These are phyloP conservation scores for Dactylis glomerata DNA, from an alignment of 176 grass and related monocot genomes.

Conservation along the genomic window DNA sequence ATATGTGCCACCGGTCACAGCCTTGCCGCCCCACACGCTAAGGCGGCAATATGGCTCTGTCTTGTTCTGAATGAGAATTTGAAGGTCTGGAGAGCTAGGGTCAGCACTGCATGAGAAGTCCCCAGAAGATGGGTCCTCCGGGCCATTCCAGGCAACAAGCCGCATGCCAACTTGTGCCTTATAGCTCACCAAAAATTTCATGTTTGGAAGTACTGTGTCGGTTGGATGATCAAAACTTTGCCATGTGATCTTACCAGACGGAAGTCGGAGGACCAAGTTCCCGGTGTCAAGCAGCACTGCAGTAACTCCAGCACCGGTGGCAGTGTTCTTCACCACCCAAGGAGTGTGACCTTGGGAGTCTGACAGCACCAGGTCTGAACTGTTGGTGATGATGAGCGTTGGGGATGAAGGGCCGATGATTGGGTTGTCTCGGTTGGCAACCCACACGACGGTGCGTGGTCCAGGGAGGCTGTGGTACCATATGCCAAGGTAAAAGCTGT, in stretches of 20 bases:
- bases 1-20: neutral
- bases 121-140: neutral
- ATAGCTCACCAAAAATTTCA: neutral
- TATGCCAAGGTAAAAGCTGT: neutral
- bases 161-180: neutral
- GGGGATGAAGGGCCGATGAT: neutral
- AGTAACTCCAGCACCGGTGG: neutral
- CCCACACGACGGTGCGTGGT: neutral
- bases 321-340: neutral
- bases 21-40: accelerated
- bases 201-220: neutral
- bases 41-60: neutral
- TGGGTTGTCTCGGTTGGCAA: neutral
- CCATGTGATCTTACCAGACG: neutral
- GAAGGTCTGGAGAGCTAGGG: neutral
- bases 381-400: neutral
- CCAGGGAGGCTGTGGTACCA: neutral
- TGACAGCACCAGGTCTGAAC: neutral
- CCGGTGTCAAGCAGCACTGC: neutral
- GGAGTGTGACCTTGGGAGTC: neutral
- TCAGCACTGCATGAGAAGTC: neutral
- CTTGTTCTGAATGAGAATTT: neutral
- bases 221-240: neutral
- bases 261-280: neutral
- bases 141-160: constrained; percentile 4